These are phyloP conservation scores for Digitaria exilis DNA, from an alignment of 202 grass and related monocot species.

Conservation along the genomic window DNA sequence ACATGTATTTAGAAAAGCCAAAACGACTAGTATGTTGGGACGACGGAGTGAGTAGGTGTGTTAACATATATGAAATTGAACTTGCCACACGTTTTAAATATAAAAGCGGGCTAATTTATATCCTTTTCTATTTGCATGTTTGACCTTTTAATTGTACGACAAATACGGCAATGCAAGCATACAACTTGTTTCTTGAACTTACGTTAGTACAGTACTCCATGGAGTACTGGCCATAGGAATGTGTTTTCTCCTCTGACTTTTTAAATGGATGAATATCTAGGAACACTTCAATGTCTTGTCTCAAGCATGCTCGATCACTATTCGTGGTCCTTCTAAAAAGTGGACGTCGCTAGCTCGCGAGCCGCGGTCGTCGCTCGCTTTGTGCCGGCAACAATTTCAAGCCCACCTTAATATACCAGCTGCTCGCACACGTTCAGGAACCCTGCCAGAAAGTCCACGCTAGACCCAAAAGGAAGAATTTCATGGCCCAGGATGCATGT, in stretches of 20 bases:
- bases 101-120: neutral
- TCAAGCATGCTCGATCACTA: neutral
- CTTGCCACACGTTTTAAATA: too few relatives aligned
- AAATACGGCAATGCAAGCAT: neutral
- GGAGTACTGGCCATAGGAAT: neutral
- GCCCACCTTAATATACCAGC: conserved; percentile 33
- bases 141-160: neutral
- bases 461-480: neutral
- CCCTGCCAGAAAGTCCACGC: neutral
- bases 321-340: neutral
- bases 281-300: neutral
- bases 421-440: neutral
- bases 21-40: too few relatives aligned
- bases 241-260: neutral
- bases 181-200: neutral
- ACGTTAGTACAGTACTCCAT: too few relatives aligned
- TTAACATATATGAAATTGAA: too few relatives aligned
- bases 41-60: too few relatives aligned
- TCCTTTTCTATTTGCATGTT: neutral
- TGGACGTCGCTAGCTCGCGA: neutral
- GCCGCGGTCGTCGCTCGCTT: neutral
- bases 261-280: neutral
- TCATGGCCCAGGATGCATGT: neutral
- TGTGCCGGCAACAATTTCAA: conserved; percentile 13
- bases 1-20: too few relatives aligned